Evolutionary conservation across 2,329 filamentous ascomycete genomes (phyloP).

Genomic region (Trichoderma sp.): DNA sequence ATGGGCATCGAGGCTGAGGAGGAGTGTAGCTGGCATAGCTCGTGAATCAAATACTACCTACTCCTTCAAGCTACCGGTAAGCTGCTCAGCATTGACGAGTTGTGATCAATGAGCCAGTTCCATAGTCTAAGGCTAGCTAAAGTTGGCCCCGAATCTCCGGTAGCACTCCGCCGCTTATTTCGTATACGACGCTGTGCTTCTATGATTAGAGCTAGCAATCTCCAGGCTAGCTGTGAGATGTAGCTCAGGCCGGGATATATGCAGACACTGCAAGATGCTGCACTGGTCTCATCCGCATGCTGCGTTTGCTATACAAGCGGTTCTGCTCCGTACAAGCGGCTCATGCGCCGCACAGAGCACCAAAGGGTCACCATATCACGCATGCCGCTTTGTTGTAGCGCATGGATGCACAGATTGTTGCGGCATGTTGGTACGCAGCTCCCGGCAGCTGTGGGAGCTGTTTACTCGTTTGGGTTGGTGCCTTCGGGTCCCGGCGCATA

Average conservation of each 20-base stretch:
- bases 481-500: not conserved
- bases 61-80: not conserved
- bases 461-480: not conserved
- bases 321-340: not conserved
- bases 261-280: not conserved
- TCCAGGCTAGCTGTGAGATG: not conserved
- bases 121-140: not conserved
- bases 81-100: not conserved
- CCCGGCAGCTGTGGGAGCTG: not conserved
- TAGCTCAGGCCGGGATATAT: not conserved
- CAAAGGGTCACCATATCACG: not conserved
- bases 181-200: not conserved
- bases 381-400: not conserved
- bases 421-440: not conserved
- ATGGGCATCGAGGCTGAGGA: not conserved
- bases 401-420: not conserved
- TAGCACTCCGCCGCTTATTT: not conserved
- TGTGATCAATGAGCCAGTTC: not conserved
- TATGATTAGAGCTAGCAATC: not conserved
- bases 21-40: too few relatives aligned
- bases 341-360: not conserved
- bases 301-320: not conserved
- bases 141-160: not conserved
- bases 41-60: not conserved
- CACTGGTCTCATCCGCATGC: not conserved